These are phyloP conservation scores for Aotearoamyces nothofagi DNA, from an alignment of 2,329 filamentous ascomycete species.

Conservation along the genomic window DNA sequence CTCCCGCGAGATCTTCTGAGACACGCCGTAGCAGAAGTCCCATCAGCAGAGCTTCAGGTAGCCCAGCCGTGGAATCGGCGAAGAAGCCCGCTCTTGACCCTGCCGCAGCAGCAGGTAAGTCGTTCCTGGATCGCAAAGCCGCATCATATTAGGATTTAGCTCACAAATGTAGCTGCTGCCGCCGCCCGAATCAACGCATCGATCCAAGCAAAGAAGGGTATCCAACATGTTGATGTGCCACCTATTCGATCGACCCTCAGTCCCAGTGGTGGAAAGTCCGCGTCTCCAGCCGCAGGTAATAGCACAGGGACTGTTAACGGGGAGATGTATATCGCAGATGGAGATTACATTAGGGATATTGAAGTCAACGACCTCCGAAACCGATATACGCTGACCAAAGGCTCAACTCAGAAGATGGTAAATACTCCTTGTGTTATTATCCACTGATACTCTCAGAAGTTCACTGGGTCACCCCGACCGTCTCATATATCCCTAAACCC, in stretches of 20 bases:
- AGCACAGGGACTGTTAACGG: slow-evolving; percentile 49
- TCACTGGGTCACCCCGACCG: slow-evolving; percentile 18
- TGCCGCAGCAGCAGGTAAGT: slow-evolving; percentile 62
- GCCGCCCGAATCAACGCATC: slow-evolving; percentile 78
- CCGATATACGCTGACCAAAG: slow-evolving; percentile 92
- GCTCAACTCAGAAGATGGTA: slow-evolving; percentile 99
- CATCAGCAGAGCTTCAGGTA: slow-evolving; percentile 27
- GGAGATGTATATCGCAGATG: slow-evolving; percentile 88
- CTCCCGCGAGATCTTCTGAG: slow-evolving; percentile 49
- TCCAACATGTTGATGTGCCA: slow-evolving; percentile 81
- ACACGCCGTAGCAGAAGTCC: slow-evolving; percentile 70
- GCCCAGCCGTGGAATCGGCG: slow-evolving; percentile 15
- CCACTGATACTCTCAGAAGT: slow-evolving; percentile 48
- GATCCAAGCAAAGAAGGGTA: slow-evolving; percentile 72
- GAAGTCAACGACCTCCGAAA: slow-evolving; percentile 97
- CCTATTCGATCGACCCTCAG: slow-evolving; percentile 43
- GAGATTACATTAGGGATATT: slow-evolving; percentile 97
- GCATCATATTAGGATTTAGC: too few species aligned
- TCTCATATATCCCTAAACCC: slow-evolving; percentile 21
- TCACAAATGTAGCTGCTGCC: slow-evolving; percentile 54
- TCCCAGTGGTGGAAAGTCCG: slow-evolving; percentile 11
- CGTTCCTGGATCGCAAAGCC: slow-evolving; percentile 5
- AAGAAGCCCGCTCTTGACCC: slow-evolving; percentile 44
- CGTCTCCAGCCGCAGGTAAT: slow-evolving; percentile 15
- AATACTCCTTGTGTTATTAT: slow-evolving; percentile 56